Base-by-base conservation (phyloP, 2,329 filamentous ascomycete species). In the Lachnellula subtilissima region DNA sequence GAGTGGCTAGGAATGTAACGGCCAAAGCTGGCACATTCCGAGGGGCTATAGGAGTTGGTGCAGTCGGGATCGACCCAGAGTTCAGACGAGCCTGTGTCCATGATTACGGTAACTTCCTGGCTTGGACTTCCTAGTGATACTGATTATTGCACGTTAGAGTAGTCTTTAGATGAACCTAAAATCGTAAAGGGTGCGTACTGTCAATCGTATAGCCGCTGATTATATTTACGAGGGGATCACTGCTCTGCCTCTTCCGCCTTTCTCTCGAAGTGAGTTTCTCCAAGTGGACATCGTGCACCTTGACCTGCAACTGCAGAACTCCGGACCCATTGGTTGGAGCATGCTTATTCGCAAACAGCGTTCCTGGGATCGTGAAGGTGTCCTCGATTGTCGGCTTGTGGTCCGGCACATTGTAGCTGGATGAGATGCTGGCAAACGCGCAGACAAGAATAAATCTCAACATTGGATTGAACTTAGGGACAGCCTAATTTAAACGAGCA, bases 1-100 rank as follows among this genome's bases (percentile, higher is more conserved):
- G 58, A 60, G 8, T 9, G 2, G 3, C 32, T 48, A 4, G 55
- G 47, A 3, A 3, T 25, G 28, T 61, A 61, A 4, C 52, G 11
- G 8, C 51, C 47, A 35, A 48, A 43, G 25, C 37, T 19, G 17
- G n/a, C 15, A 43, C 52, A 54, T 7, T 32, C 28, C 25, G 32
- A 6, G n/a, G 57, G 15, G 17, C 39, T 46, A 8, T 39, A 53
- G 1, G 58, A 51, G 19, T 69, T 70, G 51, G 61, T 61, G 61
- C 74, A 76, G 7, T 69, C 64, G 6, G 74, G 74, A 54, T 76
- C 74, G 39, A 76, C 72, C 74, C 74, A 76, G 5, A 75, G 67
- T 60, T 76, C 73, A 8, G 68, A 65, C 4, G 74, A 75, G 15
- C 73, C 73, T 0, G 74, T 76, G 56, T 76, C 74, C 49, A 76